Evolutionary conservation across 2,329 filamentous ascomycete genomes (phyloP).

Genomic region (Xylaria arbuscula): DNA sequence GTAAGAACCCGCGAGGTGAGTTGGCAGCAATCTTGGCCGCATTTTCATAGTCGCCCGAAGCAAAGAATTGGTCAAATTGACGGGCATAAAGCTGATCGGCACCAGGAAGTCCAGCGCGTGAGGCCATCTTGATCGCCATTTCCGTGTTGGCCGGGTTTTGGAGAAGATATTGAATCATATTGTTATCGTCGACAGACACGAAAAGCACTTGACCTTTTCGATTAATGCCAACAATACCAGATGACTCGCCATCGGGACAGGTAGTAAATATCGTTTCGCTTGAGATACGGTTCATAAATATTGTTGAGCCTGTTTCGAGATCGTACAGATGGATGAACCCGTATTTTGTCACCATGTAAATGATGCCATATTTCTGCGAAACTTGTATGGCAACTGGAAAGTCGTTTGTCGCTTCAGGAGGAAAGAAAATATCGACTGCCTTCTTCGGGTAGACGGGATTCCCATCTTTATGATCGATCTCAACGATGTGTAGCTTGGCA

Average conservation of each 20-base stretch:
- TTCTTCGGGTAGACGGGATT: slow-evolving; percentile 95
- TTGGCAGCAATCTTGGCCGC: slow-evolving; percentile 97
- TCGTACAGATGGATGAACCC: slow-evolving; percentile 99
- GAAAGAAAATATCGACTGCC: slow-evolving; percentile 97
- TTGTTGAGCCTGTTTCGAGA: slow-evolving; percentile 91
- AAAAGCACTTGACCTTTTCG: slow-evolving; percentile 96
- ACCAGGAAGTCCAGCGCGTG: slow-evolving; percentile 90
- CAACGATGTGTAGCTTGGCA: slow-evolving; percentile 96
- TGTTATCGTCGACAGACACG: slow-evolving; percentile 91
- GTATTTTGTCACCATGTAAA: slow-evolving; percentile 98
- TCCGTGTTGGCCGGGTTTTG: slow-evolving; percentile 95
- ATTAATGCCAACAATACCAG: slow-evolving; percentile 94
- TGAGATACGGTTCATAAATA: slow-evolving; percentile 99
- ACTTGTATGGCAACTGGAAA: slow-evolving; percentile 99
- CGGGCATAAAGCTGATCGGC: slow-evolving; percentile 93
- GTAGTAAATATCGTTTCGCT: slow-evolving; percentile 99
- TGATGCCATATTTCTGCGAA: slow-evolving; percentile 93
- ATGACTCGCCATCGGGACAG: slow-evolving; percentile 81
- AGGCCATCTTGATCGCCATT: slow-evolving; percentile 95
- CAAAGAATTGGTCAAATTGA: slow-evolving; percentile 90
- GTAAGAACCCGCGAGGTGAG: slow-evolving; percentile 94
- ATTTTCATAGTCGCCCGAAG: slow-evolving; percentile 81
- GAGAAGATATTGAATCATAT: slow-evolving; percentile 91
- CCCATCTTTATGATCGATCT: slow-evolving; percentile 91
- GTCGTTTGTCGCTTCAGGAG: slow-evolving; percentile 92